A percentile compares a stretch with the other conserved stretches of the same genome.
Conservation (phyloP, 805 yeast genomes). For the Cyberlindnera lachancei region DNA sequence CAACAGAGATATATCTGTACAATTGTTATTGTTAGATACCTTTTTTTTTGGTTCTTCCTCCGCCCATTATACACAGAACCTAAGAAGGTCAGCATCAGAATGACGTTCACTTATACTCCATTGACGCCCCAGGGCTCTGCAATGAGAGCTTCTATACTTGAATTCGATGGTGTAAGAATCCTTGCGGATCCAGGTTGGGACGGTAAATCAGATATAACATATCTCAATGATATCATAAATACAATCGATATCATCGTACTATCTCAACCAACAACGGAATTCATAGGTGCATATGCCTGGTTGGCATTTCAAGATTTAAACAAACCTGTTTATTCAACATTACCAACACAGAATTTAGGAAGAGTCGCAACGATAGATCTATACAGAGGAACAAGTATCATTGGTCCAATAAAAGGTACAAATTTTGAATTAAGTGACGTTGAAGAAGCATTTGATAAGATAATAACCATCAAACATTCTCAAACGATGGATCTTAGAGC, state of each 20-base stretch:
- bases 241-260: conserved; percentile 62
- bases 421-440: conserved; percentile 62
- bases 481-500: conserved; percentile 65
- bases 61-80: no score
- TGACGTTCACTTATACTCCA: conserved; percentile 24
- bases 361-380: conserved; percentile 78
- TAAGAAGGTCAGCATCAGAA: no score
- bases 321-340: conserved; percentile 76
- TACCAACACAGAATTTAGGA: conserved; percentile 87
- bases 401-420: conserved; percentile 62
- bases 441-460: conserved; percentile 70
- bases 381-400: conserved; percentile 62
- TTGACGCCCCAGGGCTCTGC: conserved; percentile 15
- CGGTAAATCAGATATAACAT: conserved; percentile 37
- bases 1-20: no score
- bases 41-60: no score
- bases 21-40: no score
- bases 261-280: conserved; percentile 82
- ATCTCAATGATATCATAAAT: conserved; percentile 35
- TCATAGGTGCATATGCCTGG: conserved; percentile 70
- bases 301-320: conserved; percentile 55
- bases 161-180: conserved; percentile 50
- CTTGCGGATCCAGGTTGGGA: conserved; percentile 76
- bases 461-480: conserved; percentile 64
- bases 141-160: conserved; percentile 40